These are phyloP conservation scores for Stachybotrys elegans DNA, from an alignment of 2,329 filamentous ascomycete genomes.

Conservation along the genomic window DNA sequence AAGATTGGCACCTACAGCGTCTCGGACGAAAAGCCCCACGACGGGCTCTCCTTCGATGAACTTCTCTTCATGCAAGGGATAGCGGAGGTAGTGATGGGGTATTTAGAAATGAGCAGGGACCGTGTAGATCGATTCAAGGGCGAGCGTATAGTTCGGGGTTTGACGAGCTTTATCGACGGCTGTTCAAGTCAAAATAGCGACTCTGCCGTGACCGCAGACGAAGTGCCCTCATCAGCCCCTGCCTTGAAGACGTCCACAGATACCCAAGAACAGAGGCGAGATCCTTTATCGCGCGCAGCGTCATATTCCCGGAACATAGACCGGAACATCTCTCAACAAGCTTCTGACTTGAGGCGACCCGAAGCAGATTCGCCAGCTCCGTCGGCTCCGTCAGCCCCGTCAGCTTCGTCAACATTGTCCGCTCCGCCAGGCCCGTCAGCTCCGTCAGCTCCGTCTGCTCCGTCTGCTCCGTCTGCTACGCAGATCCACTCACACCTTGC, in stretches of 20 bases:
- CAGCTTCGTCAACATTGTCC: too few species aligned
- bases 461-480: too few species aligned
- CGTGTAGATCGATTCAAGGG: constrained; percentile 47
- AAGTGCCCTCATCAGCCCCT: constrained; percentile 1
- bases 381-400: too few species aligned
- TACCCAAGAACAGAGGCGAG: neutral
- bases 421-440: too few species aligned
- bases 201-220: constrained; percentile 6
- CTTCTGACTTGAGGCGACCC: too few species aligned
- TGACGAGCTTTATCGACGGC: constrained; percentile 50
- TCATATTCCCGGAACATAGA: too few species aligned
- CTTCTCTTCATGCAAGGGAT: constrained; percentile 52
- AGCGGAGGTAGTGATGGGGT: constrained; percentile 51
- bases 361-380: too few species aligned
- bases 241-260: neutral
- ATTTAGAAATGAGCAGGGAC: constrained; percentile 52
- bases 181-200: constrained; percentile 25
- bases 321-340: too few species aligned
- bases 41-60: constrained; percentile 42
- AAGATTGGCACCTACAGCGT: constrained; percentile 58
- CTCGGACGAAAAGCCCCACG: constrained; percentile 50
- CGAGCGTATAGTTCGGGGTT: constrained; percentile 48
- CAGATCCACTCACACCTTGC: too few species aligned
- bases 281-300: neutral
- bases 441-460: too few species aligned